Conservation (phyloP, 208 protist genomes). For the Trypanosoma melophagium region DNA sequence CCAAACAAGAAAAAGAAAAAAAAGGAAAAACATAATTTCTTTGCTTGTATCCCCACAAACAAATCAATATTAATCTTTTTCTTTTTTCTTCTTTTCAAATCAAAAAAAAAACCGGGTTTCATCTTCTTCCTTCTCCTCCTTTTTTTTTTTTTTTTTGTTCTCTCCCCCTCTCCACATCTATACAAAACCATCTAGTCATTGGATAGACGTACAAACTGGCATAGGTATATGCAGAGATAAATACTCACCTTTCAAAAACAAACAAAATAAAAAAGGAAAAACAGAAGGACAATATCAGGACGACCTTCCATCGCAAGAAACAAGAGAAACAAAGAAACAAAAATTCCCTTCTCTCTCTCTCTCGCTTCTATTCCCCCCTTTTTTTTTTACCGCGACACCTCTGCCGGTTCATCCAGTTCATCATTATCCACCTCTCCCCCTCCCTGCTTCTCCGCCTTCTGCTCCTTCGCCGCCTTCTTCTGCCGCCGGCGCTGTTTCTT, state of each 20-base stretch:
- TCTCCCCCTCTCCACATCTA: not conserved
- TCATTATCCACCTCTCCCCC: conserved; percentile 18
- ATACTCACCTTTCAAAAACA: no score
- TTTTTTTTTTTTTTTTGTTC: not conserved
- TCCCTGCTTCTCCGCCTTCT: conserved; percentile 8
- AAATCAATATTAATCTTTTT: not conserved
- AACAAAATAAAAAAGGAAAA: no score
- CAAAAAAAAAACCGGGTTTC: not conserved
- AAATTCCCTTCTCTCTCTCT: not conserved
- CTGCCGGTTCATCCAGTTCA: conserved; percentile 15
- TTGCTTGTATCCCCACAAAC: no score
- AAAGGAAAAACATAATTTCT: no score
- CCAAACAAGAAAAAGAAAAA: no score
- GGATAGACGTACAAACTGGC: no score
- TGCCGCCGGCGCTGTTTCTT: conserved; percentile 5
- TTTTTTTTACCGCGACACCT: not conserved
- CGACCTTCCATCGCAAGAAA: no score
- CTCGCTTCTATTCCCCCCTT: not conserved
- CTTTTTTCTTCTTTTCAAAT: not conserved
- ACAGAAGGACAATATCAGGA: no score
- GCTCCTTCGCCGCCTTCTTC: conserved; percentile 55
- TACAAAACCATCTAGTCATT: not conserved
- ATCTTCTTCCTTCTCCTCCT: not conserved
- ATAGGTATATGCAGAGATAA: no score
- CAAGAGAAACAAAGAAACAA: no score